Conservation (phyloP, 129 eudicot species). For the Pulicaria dysenterica region DNA sequence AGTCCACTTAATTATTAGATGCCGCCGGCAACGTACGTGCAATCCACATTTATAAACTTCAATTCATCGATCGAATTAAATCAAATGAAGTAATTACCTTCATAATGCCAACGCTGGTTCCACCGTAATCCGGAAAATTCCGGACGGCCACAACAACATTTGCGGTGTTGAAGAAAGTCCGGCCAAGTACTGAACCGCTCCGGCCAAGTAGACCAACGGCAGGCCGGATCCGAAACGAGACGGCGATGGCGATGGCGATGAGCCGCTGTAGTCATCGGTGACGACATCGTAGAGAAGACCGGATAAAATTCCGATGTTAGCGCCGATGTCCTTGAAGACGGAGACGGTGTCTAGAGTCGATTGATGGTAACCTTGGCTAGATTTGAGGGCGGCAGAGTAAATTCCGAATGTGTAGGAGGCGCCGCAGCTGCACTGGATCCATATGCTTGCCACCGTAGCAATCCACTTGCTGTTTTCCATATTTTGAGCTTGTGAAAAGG, state of each 20-base stretch:
- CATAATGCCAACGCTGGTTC: slow-evolving; percentile 85
- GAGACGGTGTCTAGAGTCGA: slow-evolving; percentile 85
- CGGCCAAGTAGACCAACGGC: slow-evolving; percentile 65
- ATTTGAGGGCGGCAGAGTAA: slow-evolving; percentile 76
- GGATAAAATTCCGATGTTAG: slow-evolving; percentile 79
- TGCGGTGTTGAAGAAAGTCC: slow-evolving; percentile 85
- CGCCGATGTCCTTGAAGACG: slow-evolving; percentile 93
- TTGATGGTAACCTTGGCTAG: slow-evolving; percentile 69
- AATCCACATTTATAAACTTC: too few relatives aligned
- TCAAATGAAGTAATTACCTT: slow-evolving; percentile 57
- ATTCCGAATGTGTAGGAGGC: slow-evolving; percentile 83
- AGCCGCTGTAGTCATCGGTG: slow-evolving; percentile 14
- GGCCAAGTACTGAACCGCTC: slow-evolving; percentile 64
- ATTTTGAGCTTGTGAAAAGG: background rate
- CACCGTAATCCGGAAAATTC: slow-evolving; percentile 72
- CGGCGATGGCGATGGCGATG: background rate
- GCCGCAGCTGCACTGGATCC: slow-evolving; percentile 89
- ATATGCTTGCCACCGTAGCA: slow-evolving; percentile 79
- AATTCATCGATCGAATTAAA: too few relatives aligned
- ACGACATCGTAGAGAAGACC: slow-evolving; percentile 71
- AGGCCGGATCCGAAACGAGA: slow-evolving; percentile 38
- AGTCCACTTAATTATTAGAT: too few relatives aligned
- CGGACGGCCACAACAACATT: slow-evolving; percentile 69
- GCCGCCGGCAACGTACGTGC: too few relatives aligned
- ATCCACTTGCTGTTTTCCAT: slow-evolving; percentile 64